Evolutionary conservation across 352 stramenopile species (phyloP).

Genomic region (Globisporangium sylvaticum): DNA sequence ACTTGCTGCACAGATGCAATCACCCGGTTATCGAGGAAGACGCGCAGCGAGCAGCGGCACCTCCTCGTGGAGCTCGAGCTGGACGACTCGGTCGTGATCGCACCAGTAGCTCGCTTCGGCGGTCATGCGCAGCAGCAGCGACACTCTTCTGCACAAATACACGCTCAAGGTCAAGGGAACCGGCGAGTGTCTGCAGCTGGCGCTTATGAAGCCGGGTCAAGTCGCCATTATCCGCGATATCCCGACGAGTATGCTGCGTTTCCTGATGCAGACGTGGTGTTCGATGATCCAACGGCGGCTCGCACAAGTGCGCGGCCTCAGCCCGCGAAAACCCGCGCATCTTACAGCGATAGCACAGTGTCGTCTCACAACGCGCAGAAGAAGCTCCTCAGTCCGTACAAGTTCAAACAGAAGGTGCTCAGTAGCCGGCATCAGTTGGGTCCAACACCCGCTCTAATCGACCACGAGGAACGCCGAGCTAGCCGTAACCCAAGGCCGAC

Average conservation of each 20-base stretch:
- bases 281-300: not conserved
- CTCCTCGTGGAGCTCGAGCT: constrained; percentile 69
- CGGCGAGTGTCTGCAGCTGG: not conserved
- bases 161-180: constrained; percentile 3
- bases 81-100: constrained; percentile 37
- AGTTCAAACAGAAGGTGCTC: constrained; percentile 59
- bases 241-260: not conserved
- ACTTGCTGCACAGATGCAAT: not conserved
- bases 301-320: constrained; percentile 9
- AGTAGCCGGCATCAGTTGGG: constrained; percentile 24
- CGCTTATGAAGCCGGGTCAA: not conserved
- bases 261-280: not conserved
- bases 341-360: not conserved
- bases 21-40: constrained; percentile 5
- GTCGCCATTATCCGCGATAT: not conserved
- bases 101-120: constrained; percentile 6
- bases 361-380: constrained; percentile 10
- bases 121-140: constrained; percentile 2
- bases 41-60: constrained; percentile 26
- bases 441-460: not conserved
- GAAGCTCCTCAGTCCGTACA: constrained; percentile 50
- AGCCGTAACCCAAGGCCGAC: not conserved
- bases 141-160: constrained; percentile 16
- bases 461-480: not conserved
- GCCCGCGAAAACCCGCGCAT: constrained; percentile 3